Percentiles rank a stretch among this genome's conserved stretches.
Conservation (phyloP, 2,329 filamentous ascomycete species). For the Septoria petroselini region DNA sequence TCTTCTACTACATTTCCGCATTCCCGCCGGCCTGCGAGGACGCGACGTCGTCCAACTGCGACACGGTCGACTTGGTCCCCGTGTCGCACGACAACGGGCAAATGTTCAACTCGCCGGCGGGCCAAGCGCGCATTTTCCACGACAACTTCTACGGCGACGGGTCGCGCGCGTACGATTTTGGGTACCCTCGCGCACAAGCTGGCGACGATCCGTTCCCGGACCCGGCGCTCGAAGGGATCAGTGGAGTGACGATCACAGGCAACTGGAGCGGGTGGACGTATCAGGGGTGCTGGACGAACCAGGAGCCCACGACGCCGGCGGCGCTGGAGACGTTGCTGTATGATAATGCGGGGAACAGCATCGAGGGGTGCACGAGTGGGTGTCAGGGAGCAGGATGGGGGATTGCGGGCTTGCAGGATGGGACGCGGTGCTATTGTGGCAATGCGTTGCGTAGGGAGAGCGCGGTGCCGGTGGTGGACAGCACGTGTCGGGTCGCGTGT, state of each 20-base stretch:
- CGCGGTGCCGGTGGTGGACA: slow-evolving; percentile 30
- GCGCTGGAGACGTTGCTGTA: slow-evolving; percentile 29
- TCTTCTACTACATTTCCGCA: slow-evolving; percentile 38
- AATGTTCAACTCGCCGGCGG: slow-evolving; percentile 36
- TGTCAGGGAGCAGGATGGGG: slow-evolving; percentile 33
- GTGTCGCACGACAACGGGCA: slow-evolving; percentile 35
- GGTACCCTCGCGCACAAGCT: slow-evolving; percentile 34
- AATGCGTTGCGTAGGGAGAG: slow-evolving; percentile 28
- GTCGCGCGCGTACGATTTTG: slow-evolving; percentile 34
- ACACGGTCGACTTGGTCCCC: slow-evolving; percentile 36
- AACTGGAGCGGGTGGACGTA: slow-evolving; percentile 33
- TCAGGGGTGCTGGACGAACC: slow-evolving; percentile 38
- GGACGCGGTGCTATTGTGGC: slow-evolving; percentile 37
- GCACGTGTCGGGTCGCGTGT: slow-evolving; percentile 32
- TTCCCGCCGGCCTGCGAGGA: slow-evolving; percentile 35
- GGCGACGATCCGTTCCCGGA: slow-evolving; percentile 26
- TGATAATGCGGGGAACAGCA: slow-evolving; percentile 28
- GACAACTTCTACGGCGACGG: slow-evolving; percentile 39
- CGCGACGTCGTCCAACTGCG: slow-evolving; percentile 28
- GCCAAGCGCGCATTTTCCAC: slow-evolving; percentile 36
- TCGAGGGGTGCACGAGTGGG: slow-evolving; percentile 32
- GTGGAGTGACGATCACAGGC: slow-evolving; percentile 9
- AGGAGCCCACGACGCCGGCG: slow-evolving; percentile 19
- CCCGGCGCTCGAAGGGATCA: neutral
- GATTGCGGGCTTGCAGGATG: slow-evolving; percentile 37